Conservation (phyloP, 176 grass and related monocot species). For the Pontederia crassipes region DNA sequence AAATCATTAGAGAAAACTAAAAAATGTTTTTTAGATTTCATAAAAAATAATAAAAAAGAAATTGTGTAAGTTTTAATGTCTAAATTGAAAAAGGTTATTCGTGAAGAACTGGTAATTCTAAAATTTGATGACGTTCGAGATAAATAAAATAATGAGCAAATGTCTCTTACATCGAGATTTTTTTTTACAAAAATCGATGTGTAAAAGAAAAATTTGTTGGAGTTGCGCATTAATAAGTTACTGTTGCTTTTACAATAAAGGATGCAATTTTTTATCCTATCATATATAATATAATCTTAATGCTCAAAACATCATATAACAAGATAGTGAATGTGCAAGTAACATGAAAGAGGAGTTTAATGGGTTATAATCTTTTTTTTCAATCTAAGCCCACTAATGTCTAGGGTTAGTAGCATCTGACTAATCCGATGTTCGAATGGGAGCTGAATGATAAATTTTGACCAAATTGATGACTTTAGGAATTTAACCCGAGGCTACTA, state of each 20-base stretch:
- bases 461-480: too few species aligned
- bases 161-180: background rate
- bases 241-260: background rate
- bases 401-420: too few species aligned
- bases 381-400: too few species aligned
- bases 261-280: conserved; percentile 3
- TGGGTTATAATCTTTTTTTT: too few species aligned
- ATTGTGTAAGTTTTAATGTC: background rate
- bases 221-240: background rate
- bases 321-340: conserved; percentile 14
- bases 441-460: too few species aligned
- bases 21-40: conserved; percentile 10
- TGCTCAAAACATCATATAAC: background rate
- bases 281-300: conserved; percentile 1
- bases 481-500: too few species aligned
- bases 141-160: conserved; percentile 16
- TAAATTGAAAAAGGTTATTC: too few species aligned
- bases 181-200: background rate
- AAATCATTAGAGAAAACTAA: conserved; percentile 13
- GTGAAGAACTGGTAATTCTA: too few species aligned
- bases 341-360: conserved; percentile 17
- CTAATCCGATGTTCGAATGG: too few species aligned
- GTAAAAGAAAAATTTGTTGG: background rate
- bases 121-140: too few species aligned
- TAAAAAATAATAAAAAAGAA: conserved; percentile 12